phyloP scores from a whole-genome alignment of 106 monocot species.

The Gastrodia elata region DNA sequence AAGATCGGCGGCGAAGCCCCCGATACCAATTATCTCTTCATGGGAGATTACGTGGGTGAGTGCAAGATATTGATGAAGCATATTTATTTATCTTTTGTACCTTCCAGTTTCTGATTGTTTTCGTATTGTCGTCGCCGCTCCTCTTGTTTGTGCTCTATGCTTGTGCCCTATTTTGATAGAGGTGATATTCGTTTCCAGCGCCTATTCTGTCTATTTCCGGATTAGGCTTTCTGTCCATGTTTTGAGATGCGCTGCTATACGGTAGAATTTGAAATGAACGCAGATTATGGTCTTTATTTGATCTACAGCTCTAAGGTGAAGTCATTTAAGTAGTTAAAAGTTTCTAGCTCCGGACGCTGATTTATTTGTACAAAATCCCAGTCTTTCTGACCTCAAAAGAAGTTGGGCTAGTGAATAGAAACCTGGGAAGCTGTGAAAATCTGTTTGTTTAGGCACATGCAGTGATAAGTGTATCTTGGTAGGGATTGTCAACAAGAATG shows the following conservation, averaged over 20 bases:
- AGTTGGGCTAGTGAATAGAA: neutral
- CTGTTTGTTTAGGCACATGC: neutral
- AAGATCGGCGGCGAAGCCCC: slow-evolving; percentile 63
- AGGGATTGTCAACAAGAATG: no score
- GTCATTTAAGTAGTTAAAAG: neutral
- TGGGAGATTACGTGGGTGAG: slow-evolving; percentile 74
- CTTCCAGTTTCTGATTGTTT: neutral
- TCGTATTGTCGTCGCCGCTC: neutral
- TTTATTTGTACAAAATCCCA: neutral
- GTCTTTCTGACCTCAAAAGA: neutral
- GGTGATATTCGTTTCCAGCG: neutral
- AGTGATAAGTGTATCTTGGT: neutral
- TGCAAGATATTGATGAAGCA: neutral
- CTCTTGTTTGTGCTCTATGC: neutral
- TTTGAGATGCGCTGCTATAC: neutral
- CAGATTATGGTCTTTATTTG: neutral
- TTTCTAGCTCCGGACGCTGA: neutral
- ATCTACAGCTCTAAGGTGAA: neutral
- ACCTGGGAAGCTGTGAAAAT: neutral
- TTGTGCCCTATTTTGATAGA: neutral
- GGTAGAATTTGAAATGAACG: neutral
- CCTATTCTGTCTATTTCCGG: neutral
- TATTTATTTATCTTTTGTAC: neutral
- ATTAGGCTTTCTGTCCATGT: neutral
- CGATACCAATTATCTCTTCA: slow-evolving; percentile 73